These are phyloP conservation scores for Colletotrichum trifolii DNA, from an alignment of 2,329 filamentous ascomycete genomes.

Conservation along the genomic window DNA sequence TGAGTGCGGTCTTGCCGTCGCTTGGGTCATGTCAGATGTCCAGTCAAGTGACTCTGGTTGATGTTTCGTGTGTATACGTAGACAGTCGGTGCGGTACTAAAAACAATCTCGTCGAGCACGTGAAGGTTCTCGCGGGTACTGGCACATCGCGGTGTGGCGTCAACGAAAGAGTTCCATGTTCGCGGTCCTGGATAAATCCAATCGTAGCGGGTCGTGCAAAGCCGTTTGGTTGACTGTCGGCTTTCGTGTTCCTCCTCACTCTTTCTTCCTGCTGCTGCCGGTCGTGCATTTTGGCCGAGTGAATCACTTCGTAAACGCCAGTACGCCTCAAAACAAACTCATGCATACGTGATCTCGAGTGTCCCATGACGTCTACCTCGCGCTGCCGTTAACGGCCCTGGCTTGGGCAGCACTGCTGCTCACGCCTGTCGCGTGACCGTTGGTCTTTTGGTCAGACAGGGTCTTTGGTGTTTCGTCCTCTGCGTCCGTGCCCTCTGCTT, in stretches of 20 bases:
- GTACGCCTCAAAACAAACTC: not conserved
- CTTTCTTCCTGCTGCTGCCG: too few species aligned
- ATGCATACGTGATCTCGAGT: conserved; percentile 7
- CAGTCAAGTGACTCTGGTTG: not conserved
- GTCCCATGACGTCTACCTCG: not conserved
- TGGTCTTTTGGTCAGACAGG: conserved; percentile 16
- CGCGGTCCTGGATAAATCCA: not conserved
- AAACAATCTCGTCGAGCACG: not conserved
- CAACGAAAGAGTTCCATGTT: not conserved
- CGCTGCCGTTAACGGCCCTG: conserved; percentile 23
- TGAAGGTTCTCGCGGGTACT: too few species aligned
- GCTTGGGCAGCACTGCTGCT: conserved; percentile 20
- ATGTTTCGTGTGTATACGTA: not conserved
- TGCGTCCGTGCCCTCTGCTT: conserved; percentile 72
- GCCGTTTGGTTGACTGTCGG: too few species aligned
- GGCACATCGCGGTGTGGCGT: too few species aligned
- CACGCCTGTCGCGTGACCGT: conserved; percentile 31
- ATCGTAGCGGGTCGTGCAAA: too few species aligned
- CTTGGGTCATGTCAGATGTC: not conserved
- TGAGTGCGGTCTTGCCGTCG: not conserved
- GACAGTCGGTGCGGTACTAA: conserved; percentile 6
- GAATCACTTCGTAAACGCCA: conserved; percentile 11
- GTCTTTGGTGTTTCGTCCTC: conserved; percentile 40
- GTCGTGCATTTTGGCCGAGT: not conserved
- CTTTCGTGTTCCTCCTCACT: too few species aligned